Evolutionary conservation across 495 filamentous ascomycete species (phyloP).

Genomic region (Penicillium salamii): DNA sequence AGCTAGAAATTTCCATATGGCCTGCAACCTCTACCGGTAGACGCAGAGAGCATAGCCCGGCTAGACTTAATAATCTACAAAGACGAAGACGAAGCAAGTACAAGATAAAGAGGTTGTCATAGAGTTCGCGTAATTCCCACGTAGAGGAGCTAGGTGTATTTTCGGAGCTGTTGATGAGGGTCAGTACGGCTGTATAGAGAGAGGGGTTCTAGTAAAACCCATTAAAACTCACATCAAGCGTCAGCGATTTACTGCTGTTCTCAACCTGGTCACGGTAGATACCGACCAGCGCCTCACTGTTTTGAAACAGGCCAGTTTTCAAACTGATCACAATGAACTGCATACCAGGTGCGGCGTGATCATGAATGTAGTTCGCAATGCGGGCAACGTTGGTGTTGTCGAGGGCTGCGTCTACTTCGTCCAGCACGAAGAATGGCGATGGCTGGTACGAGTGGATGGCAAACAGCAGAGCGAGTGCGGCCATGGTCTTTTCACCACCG

Average conservation of each 20-base stretch:
- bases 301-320: slow-evolving; percentile 91
- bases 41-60: slow-evolving; percentile 9
- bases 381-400: slow-evolving; percentile 95
- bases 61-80: slow-evolving; percentile 27
- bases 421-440: slow-evolving; percentile 93
- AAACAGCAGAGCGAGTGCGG: slow-evolving; percentile 90
- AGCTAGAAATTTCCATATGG: neutral
- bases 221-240: slow-evolving; percentile 78
- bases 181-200: neutral
- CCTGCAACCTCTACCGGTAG: neutral
- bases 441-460: slow-evolving; percentile 95
- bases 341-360: slow-evolving; percentile 93
- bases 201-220: neutral
- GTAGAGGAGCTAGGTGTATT: slow-evolving; percentile 37
- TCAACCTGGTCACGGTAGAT: slow-evolving; percentile 92
- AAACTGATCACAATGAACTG: slow-evolving; percentile 98
- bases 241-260: slow-evolving; percentile 84
- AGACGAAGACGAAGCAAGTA: slow-evolving; percentile 16
- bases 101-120: slow-evolving; percentile 14
- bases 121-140: slow-evolving; percentile 9
- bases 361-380: slow-evolving; percentile 90
- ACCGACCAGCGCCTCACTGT: slow-evolving; percentile 88
- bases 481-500: slow-evolving; percentile 98
- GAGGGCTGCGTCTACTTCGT: slow-evolving; percentile 96
- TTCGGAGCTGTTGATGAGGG: slow-evolving; percentile 35